These are phyloP conservation scores for Danielia reshetovae DNA, from an alignment of 805 yeast species.

Conservation along the genomic window DNA sequence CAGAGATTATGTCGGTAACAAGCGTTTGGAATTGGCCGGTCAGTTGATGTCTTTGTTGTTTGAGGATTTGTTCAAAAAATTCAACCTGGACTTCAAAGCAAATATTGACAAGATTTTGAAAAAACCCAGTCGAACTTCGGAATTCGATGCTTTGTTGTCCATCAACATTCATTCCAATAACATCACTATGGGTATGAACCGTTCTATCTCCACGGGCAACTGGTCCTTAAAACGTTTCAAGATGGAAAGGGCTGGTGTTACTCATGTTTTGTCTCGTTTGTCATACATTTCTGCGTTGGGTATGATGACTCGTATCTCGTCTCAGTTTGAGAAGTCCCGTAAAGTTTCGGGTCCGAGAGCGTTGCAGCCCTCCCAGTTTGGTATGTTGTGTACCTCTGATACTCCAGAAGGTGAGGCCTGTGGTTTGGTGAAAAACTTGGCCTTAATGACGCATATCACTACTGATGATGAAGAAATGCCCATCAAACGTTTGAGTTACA, in stretches of 20 bases:
- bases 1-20: constrained; percentile 97
- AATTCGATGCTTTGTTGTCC: constrained; percentile 87
- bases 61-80: constrained; percentile 95
- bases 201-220: constrained; percentile 98
- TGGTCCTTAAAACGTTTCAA: constrained; percentile 98
- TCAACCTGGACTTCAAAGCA: constrained; percentile 90
- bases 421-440: constrained; percentile 95
- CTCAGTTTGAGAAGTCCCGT: constrained; percentile 97
- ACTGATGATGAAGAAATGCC: constrained; percentile 97
- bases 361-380: constrained; percentile 97
- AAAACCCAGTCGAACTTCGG: constrained; percentile 91
- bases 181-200: constrained; percentile 88
- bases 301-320: constrained; percentile 98
- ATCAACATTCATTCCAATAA: constrained; percentile 90
- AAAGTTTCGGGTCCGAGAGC: constrained; percentile 99
- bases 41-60: constrained; percentile 91
- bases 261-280: constrained; percentile 88
- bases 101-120: constrained; percentile 90
- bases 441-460: constrained; percentile 97
- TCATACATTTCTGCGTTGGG: constrained; percentile 94
- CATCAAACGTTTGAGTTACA: constrained; percentile 66
- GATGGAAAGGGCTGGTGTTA: constrained; percentile 99
- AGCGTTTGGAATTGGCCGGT: constrained; percentile 95
- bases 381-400: constrained; percentile 98
- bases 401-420: constrained; percentile 99